Evolutionary conservation across 192 early-diverging fungal species (phyloP), one percentile per base, ranked within the genome.

Genomic region (Powellomyces hirtus): DNA sequence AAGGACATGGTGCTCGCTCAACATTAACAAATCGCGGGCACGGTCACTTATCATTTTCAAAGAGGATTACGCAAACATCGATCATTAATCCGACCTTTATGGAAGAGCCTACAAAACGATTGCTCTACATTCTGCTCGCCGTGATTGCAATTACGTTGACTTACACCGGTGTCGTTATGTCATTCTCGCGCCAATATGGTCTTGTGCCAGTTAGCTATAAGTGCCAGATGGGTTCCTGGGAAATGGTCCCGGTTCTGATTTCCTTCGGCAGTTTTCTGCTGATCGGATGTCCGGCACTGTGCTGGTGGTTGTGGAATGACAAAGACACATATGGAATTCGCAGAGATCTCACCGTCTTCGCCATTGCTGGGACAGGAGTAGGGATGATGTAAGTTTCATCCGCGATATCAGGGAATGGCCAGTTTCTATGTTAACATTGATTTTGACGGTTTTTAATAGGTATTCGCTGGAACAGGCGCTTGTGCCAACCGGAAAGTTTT

Each of bases 271-370:
- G 20, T 3, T 72, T 62, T 29, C 30, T 62, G 2, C 30, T 72
- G 37, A n/a, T 72, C 0, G 61, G 45, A 49, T 72, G 62, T 35
- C 70, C 70, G 11, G 55, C 52, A n/a, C 40, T 72, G 16, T 51
- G 38, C 2, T 72, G 62, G 62, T 63, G 59, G 53, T 34, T 72
- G 0, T 72, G 70, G 70, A 58, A 29, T 18, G 62, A 62, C 51
- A 64, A 74, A 14, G 72, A 74, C 46, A 74, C 72, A 24, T 68
- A 68, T 70, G 72, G 72, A 11, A 74, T 74, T 22, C 37, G 66
- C 13, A 18, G 65, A 34, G 72, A 74, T 44, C 34, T 74, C 4
- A 62, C 62, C 29, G 38, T 61, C 0, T 55, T 62, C 42, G 59
- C 57, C 11, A 53, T 74, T 14, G 46, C 46, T 0, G 65, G 64